Conservation (phyloP, 176 grass and related monocot species). For the Eragrostis curvula region DNA sequence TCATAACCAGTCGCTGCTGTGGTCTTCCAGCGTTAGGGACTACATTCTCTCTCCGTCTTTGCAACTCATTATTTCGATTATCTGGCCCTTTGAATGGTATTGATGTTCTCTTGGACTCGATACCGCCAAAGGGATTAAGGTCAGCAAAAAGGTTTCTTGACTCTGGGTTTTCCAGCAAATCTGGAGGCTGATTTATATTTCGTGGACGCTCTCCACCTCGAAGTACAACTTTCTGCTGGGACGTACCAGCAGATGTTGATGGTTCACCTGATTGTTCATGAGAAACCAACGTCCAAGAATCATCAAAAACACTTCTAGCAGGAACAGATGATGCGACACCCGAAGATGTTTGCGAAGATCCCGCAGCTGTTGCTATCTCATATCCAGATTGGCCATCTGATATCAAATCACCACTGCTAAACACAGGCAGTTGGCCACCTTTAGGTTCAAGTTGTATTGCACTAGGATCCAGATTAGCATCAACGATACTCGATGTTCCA, state of each 20-base stretch:
- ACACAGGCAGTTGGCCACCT: conserved; percentile 45
- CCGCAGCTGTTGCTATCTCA: conserved; percentile 37
- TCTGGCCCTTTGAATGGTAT: conserved; percentile 55
- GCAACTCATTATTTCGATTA: conserved; percentile 68
- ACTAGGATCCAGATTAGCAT: conserved; percentile 45
- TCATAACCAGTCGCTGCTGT: conserved; percentile 86
- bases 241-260: conserved; percentile 63
- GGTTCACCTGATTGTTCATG: conserved; percentile 55
- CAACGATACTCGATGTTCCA: conserved; percentile 45
- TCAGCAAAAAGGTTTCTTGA: conserved; percentile 92
- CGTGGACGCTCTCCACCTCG: conserved; percentile 35
- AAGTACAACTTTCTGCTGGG: conserved; percentile 58
- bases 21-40: conserved; percentile 68
- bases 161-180: conserved; percentile 61
- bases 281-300: conserved; percentile 48
- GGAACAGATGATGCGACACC: conserved; percentile 51
- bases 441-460: conserved; percentile 41
- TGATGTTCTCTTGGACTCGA: conserved; percentile 49
- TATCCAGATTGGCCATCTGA: conserved; percentile 58
- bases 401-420: conserved; percentile 46
- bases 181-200: conserved; percentile 46
- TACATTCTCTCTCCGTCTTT: conserved; percentile 79
- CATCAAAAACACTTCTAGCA: conserved; percentile 49
- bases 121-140: conserved; percentile 79
- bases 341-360: conserved; percentile 49